These are phyloP conservation scores for Datisca glomerata DNA, from an alignment of 306 rosid genomes.

Conservation along the genomic window DNA sequence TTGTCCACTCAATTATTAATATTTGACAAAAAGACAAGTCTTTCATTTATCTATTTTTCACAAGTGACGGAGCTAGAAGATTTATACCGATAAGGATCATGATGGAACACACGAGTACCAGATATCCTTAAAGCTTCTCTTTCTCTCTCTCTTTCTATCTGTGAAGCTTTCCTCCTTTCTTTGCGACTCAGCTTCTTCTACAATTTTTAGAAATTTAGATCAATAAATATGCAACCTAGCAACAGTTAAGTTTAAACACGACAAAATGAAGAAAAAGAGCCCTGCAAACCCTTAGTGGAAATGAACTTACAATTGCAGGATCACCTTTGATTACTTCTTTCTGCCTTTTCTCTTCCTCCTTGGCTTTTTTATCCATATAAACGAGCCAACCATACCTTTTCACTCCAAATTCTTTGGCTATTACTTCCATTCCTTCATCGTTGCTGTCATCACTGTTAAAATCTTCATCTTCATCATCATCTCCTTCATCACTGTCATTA, in stretches of 20 bases:
- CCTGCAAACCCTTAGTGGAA: neutral
- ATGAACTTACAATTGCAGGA: slow-evolving; percentile 83
- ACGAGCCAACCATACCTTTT: slow-evolving; percentile 97
- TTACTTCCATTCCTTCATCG: slow-evolving; percentile 95
- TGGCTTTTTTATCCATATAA: slow-evolving; percentile 93
- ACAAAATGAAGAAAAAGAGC: slow-evolving; percentile 5
- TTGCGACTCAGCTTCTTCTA: slow-evolving; percentile 97
- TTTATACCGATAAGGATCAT: slow-evolving; percentile 90
- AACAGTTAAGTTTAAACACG: no score
- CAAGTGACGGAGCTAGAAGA: slow-evolving; percentile 6
- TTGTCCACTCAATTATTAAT: no score
- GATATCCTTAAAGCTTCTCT: slow-evolving; percentile 63
- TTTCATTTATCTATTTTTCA: slow-evolving; percentile 10
- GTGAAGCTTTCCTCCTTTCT: slow-evolving; percentile 97
- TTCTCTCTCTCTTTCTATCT: slow-evolving; percentile 90
- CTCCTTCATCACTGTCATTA: slow-evolving; percentile 55
- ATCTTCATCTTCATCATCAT: slow-evolving; percentile 65
- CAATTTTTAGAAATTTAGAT: slow-evolving; percentile 9
- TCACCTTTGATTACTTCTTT: slow-evolving; percentile 94
- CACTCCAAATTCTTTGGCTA: slow-evolving; percentile 90
- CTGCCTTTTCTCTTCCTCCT: slow-evolving; percentile 93
- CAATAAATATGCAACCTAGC: slow-evolving; percentile 3
- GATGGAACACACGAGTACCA: slow-evolving; percentile 73
- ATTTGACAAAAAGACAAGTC: slow-evolving; percentile 10
- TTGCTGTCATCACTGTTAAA: slow-evolving; percentile 91